Evolutionary conservation across 495 filamentous ascomycete genomes (phyloP), one percentile per base, ranked within the genome.

Genomic region (Aspergillus panamensis): DNA sequence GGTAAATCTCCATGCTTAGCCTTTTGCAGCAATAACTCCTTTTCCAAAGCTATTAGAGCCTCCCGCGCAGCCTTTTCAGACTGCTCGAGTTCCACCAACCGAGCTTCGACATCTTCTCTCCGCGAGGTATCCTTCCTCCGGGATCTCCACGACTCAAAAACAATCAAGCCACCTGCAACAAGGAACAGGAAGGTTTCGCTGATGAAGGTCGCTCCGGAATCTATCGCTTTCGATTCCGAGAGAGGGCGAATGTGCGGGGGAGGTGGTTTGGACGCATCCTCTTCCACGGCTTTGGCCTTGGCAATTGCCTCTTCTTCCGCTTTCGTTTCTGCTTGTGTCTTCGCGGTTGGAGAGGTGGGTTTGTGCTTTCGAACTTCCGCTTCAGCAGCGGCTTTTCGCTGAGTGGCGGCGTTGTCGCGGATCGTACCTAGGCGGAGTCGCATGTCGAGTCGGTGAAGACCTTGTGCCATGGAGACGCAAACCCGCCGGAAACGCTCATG

Each of bases 371-470:
- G 69, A 6, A 76, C 69, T 58, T 76, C 79, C 0, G 77, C 78
- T 45, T 77, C 77, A 21, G 73, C 78, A 43, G 73, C 74, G 12
- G 81, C 78, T 61, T 75, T 76, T 51, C 71, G 68, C 47, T 85
- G 79, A 25, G 81, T 76, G 4, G 80, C 84, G 9, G 88, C 84
- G 45, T 77, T 77, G 68, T 97, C 91, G 59, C 94, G 89, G 9
- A 99, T 80, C 2, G 90, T 76, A 3, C 93, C 91, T 29, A 97
- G 81, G 13, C 89, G 86, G 60, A 96, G 78, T 17, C 90, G 87
- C 92, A 99, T 97, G 69, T 97, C 95, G 62, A 96, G 75, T 60
- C 88, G 87, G 70, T 99, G 94, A 33, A 99, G 87, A 7, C 79
- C 70, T 62, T 99, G 94, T 25, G 94, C 95, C 68, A 95, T 84